A percentile compares a stretch with the other conserved stretches of the same genome.
phyloP scores from a whole-genome alignment of 2,329 filamentous ascomycete species.

The Ilyonectria mors-panacis region DNA sequence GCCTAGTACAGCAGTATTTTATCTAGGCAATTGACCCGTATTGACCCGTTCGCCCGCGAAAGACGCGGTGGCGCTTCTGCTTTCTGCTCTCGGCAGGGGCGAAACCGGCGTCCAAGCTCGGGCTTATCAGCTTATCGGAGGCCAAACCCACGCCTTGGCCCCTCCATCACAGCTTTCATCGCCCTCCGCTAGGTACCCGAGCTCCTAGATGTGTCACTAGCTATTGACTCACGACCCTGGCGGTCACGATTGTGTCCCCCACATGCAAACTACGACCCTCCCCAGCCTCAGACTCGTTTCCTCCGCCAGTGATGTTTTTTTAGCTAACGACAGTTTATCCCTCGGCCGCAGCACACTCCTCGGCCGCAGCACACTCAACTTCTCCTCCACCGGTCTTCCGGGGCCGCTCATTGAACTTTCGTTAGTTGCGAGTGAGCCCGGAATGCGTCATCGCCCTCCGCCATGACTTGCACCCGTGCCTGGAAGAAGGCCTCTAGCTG shows the following conservation, averaged over 20 bases:
- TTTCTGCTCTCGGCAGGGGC: slow-evolving; percentile 24
- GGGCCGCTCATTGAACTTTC: slow-evolving; percentile 35
- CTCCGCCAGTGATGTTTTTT: slow-evolving; percentile 38
- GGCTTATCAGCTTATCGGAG: slow-evolving; percentile 48
- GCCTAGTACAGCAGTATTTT: background rate
- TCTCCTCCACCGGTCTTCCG: slow-evolving; percentile 37
- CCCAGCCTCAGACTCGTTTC: slow-evolving; percentile 5
- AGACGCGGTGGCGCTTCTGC: background rate
- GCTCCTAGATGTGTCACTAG: slow-evolving; percentile 32
- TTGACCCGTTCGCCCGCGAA: slow-evolving; percentile 24
- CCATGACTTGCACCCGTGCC: slow-evolving; percentile 59
- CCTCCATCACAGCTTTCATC: slow-evolving; percentile 19
- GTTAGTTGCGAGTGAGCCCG: slow-evolving; percentile 21
- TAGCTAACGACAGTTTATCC: slow-evolving; percentile 38
- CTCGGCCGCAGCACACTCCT: slow-evolving; percentile 40
- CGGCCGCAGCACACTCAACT: slow-evolving; percentile 39
- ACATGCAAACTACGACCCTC: slow-evolving; percentile 13
- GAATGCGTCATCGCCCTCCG: slow-evolving; percentile 36
- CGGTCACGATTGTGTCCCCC: slow-evolving; percentile 19
- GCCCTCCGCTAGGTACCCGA: slow-evolving; percentile 31
- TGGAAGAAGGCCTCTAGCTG: slow-evolving; percentile 57
- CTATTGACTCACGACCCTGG: slow-evolving; percentile 34
- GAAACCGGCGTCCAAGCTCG: slow-evolving; percentile 41
- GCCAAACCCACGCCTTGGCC: slow-evolving; percentile 21
- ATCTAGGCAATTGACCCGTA: background rate